These are phyloP conservation scores for Podila verticillata DNA, from an alignment of 192 early-diverging fungal species.

Conservation along the genomic window DNA sequence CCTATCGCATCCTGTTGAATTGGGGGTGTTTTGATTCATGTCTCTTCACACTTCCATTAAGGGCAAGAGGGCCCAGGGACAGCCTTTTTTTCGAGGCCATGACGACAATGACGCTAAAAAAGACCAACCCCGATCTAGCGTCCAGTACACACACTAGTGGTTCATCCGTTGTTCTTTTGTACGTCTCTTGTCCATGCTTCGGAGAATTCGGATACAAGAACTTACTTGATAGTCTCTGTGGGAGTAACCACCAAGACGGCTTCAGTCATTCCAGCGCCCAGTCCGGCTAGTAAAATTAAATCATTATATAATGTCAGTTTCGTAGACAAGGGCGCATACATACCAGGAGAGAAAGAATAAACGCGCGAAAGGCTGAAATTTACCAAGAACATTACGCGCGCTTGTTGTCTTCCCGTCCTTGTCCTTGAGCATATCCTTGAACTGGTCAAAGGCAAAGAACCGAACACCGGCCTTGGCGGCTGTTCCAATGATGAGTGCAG, in stretches of 20 bases:
- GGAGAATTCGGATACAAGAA: neutral
- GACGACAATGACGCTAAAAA: neutral
- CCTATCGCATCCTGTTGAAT: neutral
- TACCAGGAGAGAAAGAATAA: neutral
- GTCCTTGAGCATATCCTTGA: constrained; percentile 77
- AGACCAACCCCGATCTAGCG: neutral
- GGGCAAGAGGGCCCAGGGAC: neutral
- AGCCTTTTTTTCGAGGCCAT: neutral
- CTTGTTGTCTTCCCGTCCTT: constrained; percentile 72
- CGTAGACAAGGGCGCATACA: neutral
- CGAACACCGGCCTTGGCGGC: constrained; percentile 91
- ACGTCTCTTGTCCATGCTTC: no score
- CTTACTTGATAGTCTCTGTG: constrained; percentile 91
- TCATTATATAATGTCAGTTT: neutral
- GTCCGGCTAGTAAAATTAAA: constrained; percentile 61
- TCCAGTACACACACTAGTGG: neutral
- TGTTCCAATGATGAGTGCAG: constrained; percentile 90
- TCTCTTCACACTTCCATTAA: neutral
- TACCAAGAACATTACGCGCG: constrained; percentile 66
- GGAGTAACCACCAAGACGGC: constrained; percentile 89
- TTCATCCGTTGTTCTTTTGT: neutral
- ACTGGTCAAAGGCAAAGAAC: constrained; percentile 92
- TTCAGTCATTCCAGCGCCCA: constrained; percentile 89
- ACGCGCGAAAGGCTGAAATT: neutral
- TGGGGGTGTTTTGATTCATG: neutral